A percentile compares a stretch with the other conserved stretches of the same genome.
Evolutionary conservation across 176 grass and related monocot genomes (phyloP).

Genomic region (Aegilops longissima): DNA sequence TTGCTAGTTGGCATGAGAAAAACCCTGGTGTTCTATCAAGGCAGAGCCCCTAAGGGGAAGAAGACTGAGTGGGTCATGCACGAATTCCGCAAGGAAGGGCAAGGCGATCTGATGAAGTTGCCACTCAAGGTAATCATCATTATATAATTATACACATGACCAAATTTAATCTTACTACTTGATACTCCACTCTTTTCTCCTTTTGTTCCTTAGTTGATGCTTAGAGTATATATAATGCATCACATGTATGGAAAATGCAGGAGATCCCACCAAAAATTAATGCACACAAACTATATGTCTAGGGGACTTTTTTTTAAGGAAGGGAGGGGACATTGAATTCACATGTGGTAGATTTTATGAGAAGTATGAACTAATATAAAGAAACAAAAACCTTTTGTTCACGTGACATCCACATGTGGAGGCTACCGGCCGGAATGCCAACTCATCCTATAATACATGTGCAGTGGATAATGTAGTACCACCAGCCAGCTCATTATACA

Average conservation of each 20-base stretch:
- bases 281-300: background rate
- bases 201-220: background rate
- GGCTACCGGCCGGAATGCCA: background rate
- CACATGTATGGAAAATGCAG: background rate
- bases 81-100: slow-evolving; percentile 75
- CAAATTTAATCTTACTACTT: background rate
- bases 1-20: slow-evolving; percentile 84
- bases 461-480: slow-evolving; percentile 20
- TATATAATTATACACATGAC: background rate
- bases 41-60: slow-evolving; percentile 86
- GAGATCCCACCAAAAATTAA: background rate
- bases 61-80: slow-evolving; percentile 99
- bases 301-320: background rate
- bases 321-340: background rate
- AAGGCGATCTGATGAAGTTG: slow-evolving; percentile 45
- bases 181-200: background rate
- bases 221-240: background rate
- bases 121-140: slow-evolving; percentile 48
- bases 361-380: background rate
- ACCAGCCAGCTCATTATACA: background rate
- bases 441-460: background rate
- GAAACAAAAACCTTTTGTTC: background rate
- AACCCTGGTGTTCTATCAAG: slow-evolving; percentile 93
- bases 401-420: slow-evolving; percentile 3
- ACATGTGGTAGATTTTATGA: background rate